phyloP scores from a whole-genome alignment of 192 early-diverging fungal genomes.

The Irineochytrium annulatum region DNA sequence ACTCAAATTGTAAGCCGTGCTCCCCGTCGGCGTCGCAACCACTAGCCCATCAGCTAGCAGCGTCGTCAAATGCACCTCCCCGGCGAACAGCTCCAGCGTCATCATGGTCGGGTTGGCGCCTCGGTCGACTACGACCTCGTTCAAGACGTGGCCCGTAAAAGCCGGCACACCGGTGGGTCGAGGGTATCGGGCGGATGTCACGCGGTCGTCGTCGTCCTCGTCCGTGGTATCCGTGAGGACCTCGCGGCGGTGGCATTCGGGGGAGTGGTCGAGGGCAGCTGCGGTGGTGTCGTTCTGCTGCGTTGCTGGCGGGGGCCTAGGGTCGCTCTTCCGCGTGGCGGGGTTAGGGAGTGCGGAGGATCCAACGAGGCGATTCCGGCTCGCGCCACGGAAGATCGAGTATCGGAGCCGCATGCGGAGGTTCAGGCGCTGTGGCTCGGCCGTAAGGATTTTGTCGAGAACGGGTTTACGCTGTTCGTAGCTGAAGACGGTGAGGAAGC shows the following conservation, averaged over 20 bases:
- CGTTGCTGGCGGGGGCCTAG: too few species aligned
- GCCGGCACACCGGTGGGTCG: too few species aligned
- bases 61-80: conserved; percentile 85
- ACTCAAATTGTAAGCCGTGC: conserved; percentile 59
- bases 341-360: too few species aligned
- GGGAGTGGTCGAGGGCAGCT: too few species aligned
- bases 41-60: conserved; percentile 96
- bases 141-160: too few species aligned
- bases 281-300: too few species aligned
- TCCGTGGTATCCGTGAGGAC: too few species aligned
- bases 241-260: too few species aligned
- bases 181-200: too few species aligned
- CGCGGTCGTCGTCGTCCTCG: too few species aligned
- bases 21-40: conserved; percentile 89
- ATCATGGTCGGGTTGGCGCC: conserved; percentile 40
- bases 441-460: conserved; percentile 49
- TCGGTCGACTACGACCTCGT: conserved; percentile 73
- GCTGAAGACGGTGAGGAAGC: conserved; percentile 91
- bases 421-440: conserved; percentile 71
- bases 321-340: too few species aligned
- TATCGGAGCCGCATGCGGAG: conserved; percentile 85
- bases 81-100: conserved; percentile 74
- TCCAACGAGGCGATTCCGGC: too few species aligned
- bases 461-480: conserved; percentile 56
- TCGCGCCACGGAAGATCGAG: conserved; percentile 63